Conservation (phyloP, 371 early-diverging fungal genomes). For the Blastocladiella emersonii region DNA sequence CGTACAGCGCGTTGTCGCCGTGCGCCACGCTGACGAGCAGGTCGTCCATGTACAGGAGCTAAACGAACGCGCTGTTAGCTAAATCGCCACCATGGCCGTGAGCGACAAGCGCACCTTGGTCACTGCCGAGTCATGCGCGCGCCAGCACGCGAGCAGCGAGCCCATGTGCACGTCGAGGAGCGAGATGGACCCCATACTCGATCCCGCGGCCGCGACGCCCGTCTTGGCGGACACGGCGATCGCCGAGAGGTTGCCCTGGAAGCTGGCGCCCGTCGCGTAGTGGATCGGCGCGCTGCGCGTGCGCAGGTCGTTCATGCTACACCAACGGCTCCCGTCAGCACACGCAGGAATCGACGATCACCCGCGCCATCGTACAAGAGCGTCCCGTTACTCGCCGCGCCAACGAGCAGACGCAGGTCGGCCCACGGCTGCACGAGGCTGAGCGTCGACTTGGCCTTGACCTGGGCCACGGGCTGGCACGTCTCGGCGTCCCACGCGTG, state of each 20-base stretch:
- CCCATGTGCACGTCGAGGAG: neutral
- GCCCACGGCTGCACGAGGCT: neutral
- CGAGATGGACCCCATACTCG: neutral
- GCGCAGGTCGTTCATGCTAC: neutral
- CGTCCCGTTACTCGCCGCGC: neutral
- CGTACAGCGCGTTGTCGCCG: neutral
- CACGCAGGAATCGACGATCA: too few relatives aligned
- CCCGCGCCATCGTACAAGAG: neutral
- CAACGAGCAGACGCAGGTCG: neutral
- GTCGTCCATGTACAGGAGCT: neutral
- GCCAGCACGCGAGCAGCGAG: neutral
- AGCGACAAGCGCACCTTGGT: neutral
- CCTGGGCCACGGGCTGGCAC: neutral
- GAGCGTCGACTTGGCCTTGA: neutral
- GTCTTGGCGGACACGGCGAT: neutral
- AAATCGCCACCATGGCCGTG: neutral
- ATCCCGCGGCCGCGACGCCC: neutral
- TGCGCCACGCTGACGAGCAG: neutral
- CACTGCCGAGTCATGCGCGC: neutral
- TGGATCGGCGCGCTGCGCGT: neutral
- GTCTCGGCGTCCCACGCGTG: constrained; percentile 22
- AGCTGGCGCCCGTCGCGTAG: neutral
- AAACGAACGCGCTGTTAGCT: neutral
- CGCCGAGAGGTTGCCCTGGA: neutral
- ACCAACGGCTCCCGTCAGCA: neutral